Percentiles rank a stretch among this genome's conserved stretches.
Conservation (phyloP, 129 eudicot genomes). For the Flaveria robusta region DNA sequence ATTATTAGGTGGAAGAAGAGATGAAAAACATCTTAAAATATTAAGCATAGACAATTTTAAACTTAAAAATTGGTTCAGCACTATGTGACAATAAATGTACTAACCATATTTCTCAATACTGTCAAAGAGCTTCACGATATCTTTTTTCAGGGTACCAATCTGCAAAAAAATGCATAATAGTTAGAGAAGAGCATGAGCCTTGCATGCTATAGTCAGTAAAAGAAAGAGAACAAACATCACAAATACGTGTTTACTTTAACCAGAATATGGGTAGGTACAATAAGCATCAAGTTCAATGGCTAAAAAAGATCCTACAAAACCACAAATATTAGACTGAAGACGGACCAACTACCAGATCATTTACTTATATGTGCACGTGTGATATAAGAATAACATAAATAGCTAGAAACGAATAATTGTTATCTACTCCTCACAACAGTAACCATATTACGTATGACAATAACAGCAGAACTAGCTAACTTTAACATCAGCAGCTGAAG, state of each 20-base stretch:
- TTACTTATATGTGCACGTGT: background rate
- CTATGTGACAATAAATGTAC: conserved; percentile 24
- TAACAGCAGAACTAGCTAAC: conserved; percentile 14
- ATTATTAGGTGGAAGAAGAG: background rate
- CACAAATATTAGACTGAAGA: background rate
- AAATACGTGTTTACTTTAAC: background rate
- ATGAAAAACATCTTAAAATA: background rate
- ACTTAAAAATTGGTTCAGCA: conserved; percentile 14
- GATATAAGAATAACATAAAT: background rate
- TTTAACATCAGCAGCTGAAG: conserved; percentile 5
- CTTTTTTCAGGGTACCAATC: conserved; percentile 71
- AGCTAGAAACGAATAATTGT: background rate
- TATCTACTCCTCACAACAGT: background rate
- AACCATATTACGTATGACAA: background rate
- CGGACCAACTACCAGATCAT: background rate
- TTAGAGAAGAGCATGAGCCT: conserved; percentile 21
- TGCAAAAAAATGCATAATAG: conserved; percentile 37
- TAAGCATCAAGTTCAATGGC: conserved; percentile 17
- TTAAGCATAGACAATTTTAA: background rate
- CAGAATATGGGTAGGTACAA: background rate
- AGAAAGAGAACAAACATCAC: conserved; percentile 17
- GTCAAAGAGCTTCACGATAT: conserved; percentile 81
- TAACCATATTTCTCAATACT: conserved; percentile 83
- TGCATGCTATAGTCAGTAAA: conserved; percentile 8
- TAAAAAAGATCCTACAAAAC: background rate